Evolutionary conservation across 345 rosid genomes (phyloP).

Genomic region (Arabis hirsuta): DNA sequence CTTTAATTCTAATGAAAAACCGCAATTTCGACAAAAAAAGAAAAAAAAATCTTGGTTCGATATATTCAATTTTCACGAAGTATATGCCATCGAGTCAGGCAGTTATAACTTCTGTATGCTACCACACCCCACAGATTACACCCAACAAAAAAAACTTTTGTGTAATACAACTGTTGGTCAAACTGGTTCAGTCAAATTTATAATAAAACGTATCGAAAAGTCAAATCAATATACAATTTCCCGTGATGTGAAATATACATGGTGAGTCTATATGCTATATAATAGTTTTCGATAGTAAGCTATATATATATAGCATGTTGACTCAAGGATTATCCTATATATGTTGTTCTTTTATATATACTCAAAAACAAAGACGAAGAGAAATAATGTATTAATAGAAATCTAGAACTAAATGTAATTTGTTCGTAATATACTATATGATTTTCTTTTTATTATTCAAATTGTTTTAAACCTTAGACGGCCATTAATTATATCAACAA

Average conservation of each 20-base stretch:
- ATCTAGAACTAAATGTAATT: background rate
- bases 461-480: background rate
- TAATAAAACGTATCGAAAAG: slow-evolving; percentile 32
- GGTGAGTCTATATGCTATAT: slow-evolving; percentile 35
- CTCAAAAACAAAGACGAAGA: background rate
- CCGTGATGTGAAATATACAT: slow-evolving; percentile 42
- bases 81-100: background rate
- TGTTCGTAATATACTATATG: background rate
- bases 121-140: background rate
- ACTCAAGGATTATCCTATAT: background rate
- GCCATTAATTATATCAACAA: background rate
- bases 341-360: background rate
- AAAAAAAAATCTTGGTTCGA: too few relatives aligned
- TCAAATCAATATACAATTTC: slow-evolving; percentile 42
- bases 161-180: slow-evolving; percentile 39
- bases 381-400: background rate
- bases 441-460: background rate
- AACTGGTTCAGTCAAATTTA: slow-evolving; percentile 38
- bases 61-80: background rate
- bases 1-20: too few relatives aligned
- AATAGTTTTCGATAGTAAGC: slow-evolving; percentile 21
- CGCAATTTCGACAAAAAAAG: too few relatives aligned
- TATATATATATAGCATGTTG: background rate
- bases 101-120: slow-evolving; percentile 4
- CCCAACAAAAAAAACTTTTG: background rate